Evolutionary conservation across 805 yeast species (phyloP).

Genomic region (Tetrapisispora taiwanensis): DNA sequence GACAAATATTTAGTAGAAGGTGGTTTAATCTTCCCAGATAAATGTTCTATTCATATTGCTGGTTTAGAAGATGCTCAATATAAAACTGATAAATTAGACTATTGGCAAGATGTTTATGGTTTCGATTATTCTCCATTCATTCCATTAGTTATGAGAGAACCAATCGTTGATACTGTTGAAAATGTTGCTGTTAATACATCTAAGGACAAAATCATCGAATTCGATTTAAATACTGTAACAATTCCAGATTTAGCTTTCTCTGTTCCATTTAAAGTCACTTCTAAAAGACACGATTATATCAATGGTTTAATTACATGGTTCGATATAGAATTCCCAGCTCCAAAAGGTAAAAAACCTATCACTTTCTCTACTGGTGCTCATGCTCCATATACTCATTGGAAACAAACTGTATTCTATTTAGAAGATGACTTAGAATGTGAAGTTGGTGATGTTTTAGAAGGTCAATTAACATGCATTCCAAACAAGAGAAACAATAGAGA

Average conservation of each 20-base stretch:
- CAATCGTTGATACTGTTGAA: conserved; percentile 92
- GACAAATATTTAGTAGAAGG: conserved; percentile 70
- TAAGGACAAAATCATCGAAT: conserved; percentile 57
- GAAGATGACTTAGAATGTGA: conserved; percentile 68
- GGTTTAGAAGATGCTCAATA: conserved; percentile 89
- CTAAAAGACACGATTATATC: conserved; percentile 67
- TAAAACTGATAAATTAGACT: conserved; percentile 81
- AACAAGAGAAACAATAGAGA: conserved; percentile 77
- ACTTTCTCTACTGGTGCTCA: conserved; percentile 90
- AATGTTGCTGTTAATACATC: conserved; percentile 66
- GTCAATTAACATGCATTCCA: conserved; percentile 68
- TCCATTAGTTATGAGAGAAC: conserved; percentile 80
- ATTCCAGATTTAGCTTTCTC: conserved; percentile 73
- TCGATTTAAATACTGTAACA: conserved; percentile 83
- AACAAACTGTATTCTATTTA: conserved; percentile 90
- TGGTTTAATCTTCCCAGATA: conserved; percentile 92
- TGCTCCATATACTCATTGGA: conserved; percentile 95
- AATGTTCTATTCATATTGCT: conserved; percentile 80
- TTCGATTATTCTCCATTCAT: conserved; percentile 91
- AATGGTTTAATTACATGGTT: conserved; percentile 94
- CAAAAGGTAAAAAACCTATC: conserved; percentile 45
- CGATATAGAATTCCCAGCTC: conserved; percentile 75
- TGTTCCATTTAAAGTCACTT: conserved; percentile 56
- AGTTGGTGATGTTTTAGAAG: conserved; percentile 65
- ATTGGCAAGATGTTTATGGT: conserved; percentile 96